phyloP scores from a whole-genome alignment of 1,284 basidiomycete species.

The Ceratobasidium sp. region DNA sequence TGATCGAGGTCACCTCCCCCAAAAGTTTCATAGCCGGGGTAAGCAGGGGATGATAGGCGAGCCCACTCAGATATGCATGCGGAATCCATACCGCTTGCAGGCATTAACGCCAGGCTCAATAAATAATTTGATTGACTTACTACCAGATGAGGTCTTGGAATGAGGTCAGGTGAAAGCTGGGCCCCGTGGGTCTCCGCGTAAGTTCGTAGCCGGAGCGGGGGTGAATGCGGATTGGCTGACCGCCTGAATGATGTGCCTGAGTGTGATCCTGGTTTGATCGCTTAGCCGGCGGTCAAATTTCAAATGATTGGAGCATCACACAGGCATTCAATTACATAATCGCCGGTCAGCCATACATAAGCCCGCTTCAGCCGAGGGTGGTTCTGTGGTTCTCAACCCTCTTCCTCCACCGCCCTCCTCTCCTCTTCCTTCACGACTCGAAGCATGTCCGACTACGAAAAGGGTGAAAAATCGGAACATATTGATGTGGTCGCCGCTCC shows the following conservation, averaged over 20 bases:
- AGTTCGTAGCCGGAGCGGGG: neutral
- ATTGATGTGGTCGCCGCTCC: conserved; percentile 3
- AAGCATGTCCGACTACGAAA: conserved; percentile 40
- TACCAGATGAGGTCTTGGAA: neutral
- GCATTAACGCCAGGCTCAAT: neutral
- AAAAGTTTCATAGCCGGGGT: neutral
- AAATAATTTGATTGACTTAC: neutral
- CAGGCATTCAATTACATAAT: conserved; percentile 15
- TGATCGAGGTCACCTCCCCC: conserved; percentile 8
- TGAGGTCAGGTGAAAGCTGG: conserved; percentile 24
- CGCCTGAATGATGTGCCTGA: neutral
- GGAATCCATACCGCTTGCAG: neutral
- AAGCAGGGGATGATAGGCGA: neutral
- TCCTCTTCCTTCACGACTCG: neutral
- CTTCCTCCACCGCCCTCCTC: conserved; percentile 18
- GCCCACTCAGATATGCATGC: neutral
- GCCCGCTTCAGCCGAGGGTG: neutral
- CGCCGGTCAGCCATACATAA: conserved; percentile 36
- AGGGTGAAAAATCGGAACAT: conserved; percentile 29
- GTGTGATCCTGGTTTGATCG: conserved; percentile 13
- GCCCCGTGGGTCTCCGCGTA: conserved; percentile 45
- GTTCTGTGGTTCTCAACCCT: conserved; percentile 39
- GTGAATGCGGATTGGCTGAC: neutral
- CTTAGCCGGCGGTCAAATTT: conserved; percentile 40
- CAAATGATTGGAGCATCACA: conserved; percentile 1